A percentile compares a stretch with the other conserved stretches of the same genome.
Conservation (phyloP, 1,284 basidiomycete species). For the Moesziomyces globuligerus region DNA sequence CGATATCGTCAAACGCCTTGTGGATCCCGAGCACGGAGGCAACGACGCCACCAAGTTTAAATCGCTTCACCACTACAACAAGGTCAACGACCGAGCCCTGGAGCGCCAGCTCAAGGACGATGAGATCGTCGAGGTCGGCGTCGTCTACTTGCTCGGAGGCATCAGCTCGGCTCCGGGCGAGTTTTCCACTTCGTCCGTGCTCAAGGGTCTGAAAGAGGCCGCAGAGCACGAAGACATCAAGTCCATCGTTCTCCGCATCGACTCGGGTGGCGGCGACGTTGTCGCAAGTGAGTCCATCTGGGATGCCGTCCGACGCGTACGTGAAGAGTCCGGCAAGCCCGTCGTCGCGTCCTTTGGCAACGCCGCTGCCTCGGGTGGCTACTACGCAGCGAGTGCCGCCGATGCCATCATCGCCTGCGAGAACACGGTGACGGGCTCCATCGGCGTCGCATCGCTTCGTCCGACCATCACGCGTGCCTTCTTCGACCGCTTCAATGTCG, state of each 20-base stretch:
- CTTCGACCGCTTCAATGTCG: constrained; percentile 68
- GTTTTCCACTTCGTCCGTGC: constrained; percentile 65
- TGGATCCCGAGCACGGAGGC: constrained; percentile 48
- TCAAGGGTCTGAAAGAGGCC: constrained; percentile 68
- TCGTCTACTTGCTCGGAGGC: constrained; percentile 68
- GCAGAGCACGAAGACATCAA: constrained; percentile 67
- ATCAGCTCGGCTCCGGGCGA: constrained; percentile 64
- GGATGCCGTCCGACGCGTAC: constrained; percentile 67
- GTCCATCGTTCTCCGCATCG: constrained; percentile 68
- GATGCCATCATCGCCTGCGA: constrained; percentile 67
- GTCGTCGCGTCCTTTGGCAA: constrained; percentile 70
- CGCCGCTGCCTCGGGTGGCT: constrained; percentile 68
- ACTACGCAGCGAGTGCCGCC: constrained; percentile 64
- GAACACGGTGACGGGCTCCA: constrained; percentile 69
- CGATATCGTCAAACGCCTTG: constrained; percentile 59
- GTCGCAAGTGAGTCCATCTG: constrained; percentile 69
- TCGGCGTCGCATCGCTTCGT: constrained; percentile 68
- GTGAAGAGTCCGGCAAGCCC: constrained; percentile 66
- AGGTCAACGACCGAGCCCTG: constrained; percentile 38
- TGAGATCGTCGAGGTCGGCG: constrained; percentile 65
- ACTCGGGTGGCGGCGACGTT: constrained; percentile 69
- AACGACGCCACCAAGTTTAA: constrained; percentile 54
- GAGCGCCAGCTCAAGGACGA: constrained; percentile 56
- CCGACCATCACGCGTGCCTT: constrained; percentile 68
- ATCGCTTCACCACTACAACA: constrained; percentile 54